Evolutionary conservation across 176 grass and related monocot species (phyloP).

Genomic region (Olyra latifolia): DNA sequence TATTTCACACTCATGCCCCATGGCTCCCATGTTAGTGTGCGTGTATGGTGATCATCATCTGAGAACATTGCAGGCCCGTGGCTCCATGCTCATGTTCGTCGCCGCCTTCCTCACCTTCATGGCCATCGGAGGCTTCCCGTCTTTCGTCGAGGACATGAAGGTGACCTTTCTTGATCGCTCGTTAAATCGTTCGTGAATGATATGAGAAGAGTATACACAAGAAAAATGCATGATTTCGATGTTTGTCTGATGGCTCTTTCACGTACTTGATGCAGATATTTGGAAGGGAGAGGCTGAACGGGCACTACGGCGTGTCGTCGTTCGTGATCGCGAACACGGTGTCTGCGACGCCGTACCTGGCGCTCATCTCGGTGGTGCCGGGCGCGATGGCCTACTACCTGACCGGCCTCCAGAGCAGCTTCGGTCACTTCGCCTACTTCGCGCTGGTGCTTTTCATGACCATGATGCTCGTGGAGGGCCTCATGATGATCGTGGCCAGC

Average conservation of each 20-base stretch:
- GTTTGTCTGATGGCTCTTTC: not conserved
- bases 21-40: not conserved
- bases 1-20: no score
- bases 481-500: constrained; percentile 93
- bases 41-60: not conserved
- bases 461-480: constrained; percentile 82
- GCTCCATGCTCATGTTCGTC: constrained; percentile 83
- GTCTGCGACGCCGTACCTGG: constrained; percentile 71
- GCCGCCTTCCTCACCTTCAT: constrained; percentile 94
- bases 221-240: not conserved
- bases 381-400: constrained; percentile 87
- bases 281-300: constrained; percentile 77
- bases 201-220: not conserved
- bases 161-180: constrained; percentile 15
- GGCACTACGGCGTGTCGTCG: constrained; percentile 82
- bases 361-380: constrained; percentile 71
- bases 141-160: constrained; percentile 99
- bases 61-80: constrained; percentile 57
- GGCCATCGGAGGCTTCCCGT: constrained; percentile 94
- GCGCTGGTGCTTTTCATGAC: constrained; percentile 66
- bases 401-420: constrained; percentile 53
- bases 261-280: constrained; percentile 53
- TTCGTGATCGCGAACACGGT: constrained; percentile 81
- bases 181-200: not conserved
- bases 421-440: constrained; percentile 82